Percentiles rank a stretch among this genome's conserved stretches.
Evolutionary conservation across 441 rosid genomes (phyloP).

Genomic region (Erysimum pusillum): DNA sequence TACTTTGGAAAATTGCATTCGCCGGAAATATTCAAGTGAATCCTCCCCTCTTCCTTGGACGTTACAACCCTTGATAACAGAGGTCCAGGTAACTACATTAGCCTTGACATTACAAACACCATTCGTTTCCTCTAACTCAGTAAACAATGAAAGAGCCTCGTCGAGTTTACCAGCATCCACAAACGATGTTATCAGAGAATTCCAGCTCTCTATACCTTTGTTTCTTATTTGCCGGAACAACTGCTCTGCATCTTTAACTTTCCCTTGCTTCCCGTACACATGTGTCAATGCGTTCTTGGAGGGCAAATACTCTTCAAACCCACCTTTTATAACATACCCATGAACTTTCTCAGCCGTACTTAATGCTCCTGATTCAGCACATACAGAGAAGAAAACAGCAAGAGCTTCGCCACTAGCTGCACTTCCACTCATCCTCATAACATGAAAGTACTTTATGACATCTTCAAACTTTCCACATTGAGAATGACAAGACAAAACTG

Average conservation of each 20-base stretch:
- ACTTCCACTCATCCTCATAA: conserved; percentile 60
- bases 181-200: conserved; percentile 70
- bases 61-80: conserved; percentile 71
- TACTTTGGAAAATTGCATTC: conserved; percentile 68
- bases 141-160: conserved; percentile 63
- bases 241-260: conserved; percentile 51
- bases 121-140: conserved; percentile 52
- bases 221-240: conserved; percentile 58
- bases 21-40: conserved; percentile 66
- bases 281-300: conserved; percentile 62
- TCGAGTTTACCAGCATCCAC: conserved; percentile 73
- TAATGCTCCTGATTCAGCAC: conserved; percentile 51
- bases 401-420: conserved; percentile 63
- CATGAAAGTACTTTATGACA: conserved; percentile 57
- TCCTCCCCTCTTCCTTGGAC: conserved; percentile 61
- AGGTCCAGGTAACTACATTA: conserved; percentile 72
- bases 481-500: conserved; percentile 69
- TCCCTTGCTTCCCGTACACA: conserved; percentile 68
- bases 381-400: conserved; percentile 75
- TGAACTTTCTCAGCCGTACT: conserved; percentile 57
- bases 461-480: conserved; percentile 59
- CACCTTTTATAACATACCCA: conserved; percentile 67
- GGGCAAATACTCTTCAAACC: conserved; percentile 65
- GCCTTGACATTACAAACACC: conserved; percentile 51
- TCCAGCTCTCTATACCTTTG: conserved; percentile 74